Evolutionary conservation across 306 rosid genomes (phyloP), one percentile per base, ranked within the genome.

Genomic region (Rubus parviflorus): DNA sequence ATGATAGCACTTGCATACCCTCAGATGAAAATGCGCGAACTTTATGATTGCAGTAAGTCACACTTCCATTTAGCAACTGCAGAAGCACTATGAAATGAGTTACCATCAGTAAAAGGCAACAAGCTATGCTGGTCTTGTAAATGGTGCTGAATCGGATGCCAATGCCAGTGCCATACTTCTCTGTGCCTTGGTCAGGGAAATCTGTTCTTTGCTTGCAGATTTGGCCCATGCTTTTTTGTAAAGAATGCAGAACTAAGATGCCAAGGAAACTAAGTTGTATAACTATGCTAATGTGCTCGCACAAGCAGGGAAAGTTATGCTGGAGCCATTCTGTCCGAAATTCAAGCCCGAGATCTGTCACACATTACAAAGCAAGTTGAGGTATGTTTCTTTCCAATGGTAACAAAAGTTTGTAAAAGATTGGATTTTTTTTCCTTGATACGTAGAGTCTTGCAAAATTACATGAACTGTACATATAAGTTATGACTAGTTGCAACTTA

Each of bases 221-320:
- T 38, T 72, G 43, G 40, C 82, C 20, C 73, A 79, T 1, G 22
- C 20, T 68, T 64, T 77, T 80, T 30, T 72, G 79, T 15, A 84
- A 41, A 37, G 82, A 37, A 62, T 81, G 89, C 42, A 90, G 40
- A 35, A 83, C 52, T 6, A 89, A 63, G 46, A 85, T 68, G 40
- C 80, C 85, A 42, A 81, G 53, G 79, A 95, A 88, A 2, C 76
- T 83, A 45, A 89, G 72, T 66, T 91, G 93, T 83, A 89, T 79
- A 14, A 81, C 87, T 42, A 92, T 60, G 83, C 76, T 83, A 45
- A 90, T 80, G 61, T 82, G 65, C 89, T 95, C 98, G 85, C 86
- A 83, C 76, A 88, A 66, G 83, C 98, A 95, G 19, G 97, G 87
- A 43, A 89, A 85, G 19, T 84, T 79, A 58, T 85, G 60, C 72